Percentiles rank a stretch among this genome's conserved stretches.
Evolutionary conservation across 495 filamentous ascomycete species (phyloP).

Genomic region (Aspergillus affinis): DNA sequence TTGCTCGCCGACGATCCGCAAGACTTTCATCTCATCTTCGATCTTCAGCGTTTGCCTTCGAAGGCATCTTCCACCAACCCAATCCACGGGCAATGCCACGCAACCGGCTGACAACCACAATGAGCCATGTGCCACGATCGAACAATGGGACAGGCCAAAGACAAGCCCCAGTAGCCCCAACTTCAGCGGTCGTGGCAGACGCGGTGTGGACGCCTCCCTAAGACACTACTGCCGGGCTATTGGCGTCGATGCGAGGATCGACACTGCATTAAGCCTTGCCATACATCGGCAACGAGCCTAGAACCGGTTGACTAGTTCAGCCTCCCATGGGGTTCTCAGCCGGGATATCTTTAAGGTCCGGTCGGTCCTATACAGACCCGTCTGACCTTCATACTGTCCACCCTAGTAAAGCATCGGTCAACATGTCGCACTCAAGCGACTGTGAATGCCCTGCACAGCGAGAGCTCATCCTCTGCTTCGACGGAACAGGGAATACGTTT

Average conservation of each 20-base stretch:
- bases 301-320: neutral
- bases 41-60: neutral
- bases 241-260: neutral
- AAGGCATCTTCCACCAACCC: neutral
- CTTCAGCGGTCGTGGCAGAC: neutral
- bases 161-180: neutral
- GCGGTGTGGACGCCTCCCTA: neutral
- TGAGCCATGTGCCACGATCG: neutral
- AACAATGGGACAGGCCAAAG: neutral
- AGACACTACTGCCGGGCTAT: neutral
- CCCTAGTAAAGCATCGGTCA: neutral
- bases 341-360: neutral
- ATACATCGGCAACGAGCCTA: neutral
- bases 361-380: neutral
- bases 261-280: neutral
- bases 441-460: neutral
- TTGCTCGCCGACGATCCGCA: neutral
- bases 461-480: conserved; percentile 35
- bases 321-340: neutral
- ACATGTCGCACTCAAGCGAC: neutral
- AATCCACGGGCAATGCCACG: neutral
- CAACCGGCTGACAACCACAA: neutral
- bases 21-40: neutral
- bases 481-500: conserved; percentile 38
- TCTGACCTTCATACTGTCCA: neutral